Percentiles rank a stretch among this genome's conserved stretches.
phyloP scores from a whole-genome alignment of 2,329 filamentous ascomycete genomes.

The Incumbomyces delicatus region DNA sequence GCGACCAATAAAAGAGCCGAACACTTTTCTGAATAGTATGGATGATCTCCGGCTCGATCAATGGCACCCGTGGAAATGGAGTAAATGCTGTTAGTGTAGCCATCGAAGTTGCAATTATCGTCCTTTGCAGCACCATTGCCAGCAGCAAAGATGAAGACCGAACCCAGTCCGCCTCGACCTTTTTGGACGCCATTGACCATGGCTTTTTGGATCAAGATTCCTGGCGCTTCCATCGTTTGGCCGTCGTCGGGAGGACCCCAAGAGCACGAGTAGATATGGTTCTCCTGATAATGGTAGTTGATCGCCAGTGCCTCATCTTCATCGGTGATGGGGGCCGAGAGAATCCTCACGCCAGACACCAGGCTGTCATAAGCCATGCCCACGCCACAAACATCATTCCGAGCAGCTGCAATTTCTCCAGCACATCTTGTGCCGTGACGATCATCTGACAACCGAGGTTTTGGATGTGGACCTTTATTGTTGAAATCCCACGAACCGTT shows the following conservation, averaged over 20 bases:
- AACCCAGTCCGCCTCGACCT: constrained; percentile 71
- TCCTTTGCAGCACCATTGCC: constrained; percentile 80
- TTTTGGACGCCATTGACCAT: constrained; percentile 90
- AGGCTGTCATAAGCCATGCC: constrained; percentile 89
- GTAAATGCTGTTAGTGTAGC: constrained; percentile 99
- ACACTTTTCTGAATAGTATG: constrained; percentile 93
- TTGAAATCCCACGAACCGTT: constrained; percentile 95
- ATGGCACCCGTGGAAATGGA: constrained; percentile 94
- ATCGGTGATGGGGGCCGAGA: constrained; percentile 83
- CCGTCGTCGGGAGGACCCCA: constrained; percentile 97
- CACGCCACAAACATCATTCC: constrained; percentile 88
- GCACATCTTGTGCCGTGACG: constrained; percentile 88
- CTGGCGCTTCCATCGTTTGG: constrained; percentile 83
- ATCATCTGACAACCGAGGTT: constrained; percentile 74
- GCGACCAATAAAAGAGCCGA: constrained; percentile 93
- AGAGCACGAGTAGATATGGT: constrained; percentile 96
- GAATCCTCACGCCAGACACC: constrained; percentile 82
- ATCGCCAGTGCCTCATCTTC: constrained; percentile 85
- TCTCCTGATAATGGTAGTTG: constrained; percentile 84
- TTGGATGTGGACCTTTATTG: constrained; percentile 67
- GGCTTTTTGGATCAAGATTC: constrained; percentile 74
- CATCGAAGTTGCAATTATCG: constrained; percentile 99
- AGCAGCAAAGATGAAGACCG: constrained; percentile 92
- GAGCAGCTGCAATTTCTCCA: constrained; percentile 85
- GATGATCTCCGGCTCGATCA: constrained; percentile 75